Evolutionary conservation across 768 basidiomycete genomes (phyloP).

Genomic region (Tremella mesenterica): DNA sequence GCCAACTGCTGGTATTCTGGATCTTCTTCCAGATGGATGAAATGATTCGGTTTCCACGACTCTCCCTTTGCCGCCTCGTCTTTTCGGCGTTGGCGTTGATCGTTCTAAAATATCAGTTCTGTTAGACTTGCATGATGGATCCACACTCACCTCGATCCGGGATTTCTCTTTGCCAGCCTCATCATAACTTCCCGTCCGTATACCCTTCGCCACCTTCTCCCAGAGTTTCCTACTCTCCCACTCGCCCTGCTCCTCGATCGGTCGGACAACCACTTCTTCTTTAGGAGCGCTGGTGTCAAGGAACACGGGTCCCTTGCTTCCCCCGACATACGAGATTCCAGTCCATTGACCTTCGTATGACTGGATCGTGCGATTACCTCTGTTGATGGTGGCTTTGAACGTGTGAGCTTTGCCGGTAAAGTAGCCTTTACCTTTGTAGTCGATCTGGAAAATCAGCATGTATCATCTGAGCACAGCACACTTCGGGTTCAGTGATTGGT

Average conservation of each 20-base stretch:
- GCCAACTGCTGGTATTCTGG: conserved; percentile 64
- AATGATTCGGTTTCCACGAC: conserved; percentile 70
- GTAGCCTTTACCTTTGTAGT: conserved; percentile 95
- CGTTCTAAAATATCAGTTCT: conserved; percentile 55
- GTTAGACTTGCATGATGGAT: conserved; percentile 1
- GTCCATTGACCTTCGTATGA: conserved; percentile 43
- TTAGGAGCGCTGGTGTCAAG: conserved; percentile 67
- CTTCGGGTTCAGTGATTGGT: neutral
- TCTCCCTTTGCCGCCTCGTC: conserved; percentile 68
- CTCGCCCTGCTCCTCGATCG: conserved; percentile 55
- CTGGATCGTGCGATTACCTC: conserved; percentile 47
- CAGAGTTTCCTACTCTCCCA: conserved; percentile 83
- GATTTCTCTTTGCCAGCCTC: conserved; percentile 78
- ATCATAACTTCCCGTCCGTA: conserved; percentile 84
- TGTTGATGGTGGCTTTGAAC: conserved; percentile 70
- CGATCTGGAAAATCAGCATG: conserved; percentile 53
- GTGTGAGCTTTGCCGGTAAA: conserved; percentile 86
- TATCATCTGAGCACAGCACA: neutral
- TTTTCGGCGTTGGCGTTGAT: conserved; percentile 77
- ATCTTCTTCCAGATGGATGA: conserved; percentile 61
- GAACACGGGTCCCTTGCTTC: conserved; percentile 52
- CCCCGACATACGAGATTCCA: conserved; percentile 49
- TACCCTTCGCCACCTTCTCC: conserved; percentile 79
- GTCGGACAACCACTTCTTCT: conserved; percentile 63
- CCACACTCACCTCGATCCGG: conserved; percentile 65